phyloP scores from a whole-genome alignment of 1,284 basidiomycete species.

The Schizophyllum commune region DNA sequence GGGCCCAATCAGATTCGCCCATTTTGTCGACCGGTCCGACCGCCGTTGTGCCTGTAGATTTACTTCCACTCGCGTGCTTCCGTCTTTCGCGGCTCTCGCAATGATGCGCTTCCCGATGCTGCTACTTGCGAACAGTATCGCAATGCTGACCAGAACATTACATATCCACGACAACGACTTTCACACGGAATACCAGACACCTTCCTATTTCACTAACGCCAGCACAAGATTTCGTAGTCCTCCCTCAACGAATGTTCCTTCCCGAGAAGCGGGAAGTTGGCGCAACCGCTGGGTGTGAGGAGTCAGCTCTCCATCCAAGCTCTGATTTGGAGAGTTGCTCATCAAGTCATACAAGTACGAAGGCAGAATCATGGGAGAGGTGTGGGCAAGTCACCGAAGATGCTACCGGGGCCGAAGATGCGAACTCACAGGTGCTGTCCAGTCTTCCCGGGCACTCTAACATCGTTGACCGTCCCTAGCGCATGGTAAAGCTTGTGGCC shows the following conservation, averaged over 20 bases:
- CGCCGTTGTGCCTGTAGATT: no score
- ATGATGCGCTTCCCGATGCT: no score
- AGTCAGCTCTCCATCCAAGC: neutral
- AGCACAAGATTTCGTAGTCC: slow-evolving; percentile 50
- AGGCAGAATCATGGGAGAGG: neutral
- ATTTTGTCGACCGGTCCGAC: neutral
- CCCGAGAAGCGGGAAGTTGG: slow-evolving; percentile 27
- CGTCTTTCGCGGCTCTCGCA: no score
- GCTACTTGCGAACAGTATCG: no score
- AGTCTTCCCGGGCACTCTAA: slow-evolving; percentile 64
- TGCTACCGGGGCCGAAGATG: no score
- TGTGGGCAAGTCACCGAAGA: neutral
- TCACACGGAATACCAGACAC: no score
- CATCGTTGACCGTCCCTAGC: slow-evolving; percentile 35
- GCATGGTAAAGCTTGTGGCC: slow-evolving; percentile 48
- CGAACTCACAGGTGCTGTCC: slow-evolving; percentile 56
- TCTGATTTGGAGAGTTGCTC: neutral
- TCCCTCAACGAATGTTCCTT: slow-evolving; percentile 36
- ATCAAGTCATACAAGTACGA: neutral
- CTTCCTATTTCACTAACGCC: neutral
- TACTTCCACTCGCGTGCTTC: no score
- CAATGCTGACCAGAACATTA: no score
- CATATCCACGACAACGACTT: no score
- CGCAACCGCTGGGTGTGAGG: slow-evolving; percentile 12
- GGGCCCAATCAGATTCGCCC: neutral